Base-by-base conservation (phyloP, 768 basidiomycete genomes). In the Lactarius pseudohatsudake region DNA sequence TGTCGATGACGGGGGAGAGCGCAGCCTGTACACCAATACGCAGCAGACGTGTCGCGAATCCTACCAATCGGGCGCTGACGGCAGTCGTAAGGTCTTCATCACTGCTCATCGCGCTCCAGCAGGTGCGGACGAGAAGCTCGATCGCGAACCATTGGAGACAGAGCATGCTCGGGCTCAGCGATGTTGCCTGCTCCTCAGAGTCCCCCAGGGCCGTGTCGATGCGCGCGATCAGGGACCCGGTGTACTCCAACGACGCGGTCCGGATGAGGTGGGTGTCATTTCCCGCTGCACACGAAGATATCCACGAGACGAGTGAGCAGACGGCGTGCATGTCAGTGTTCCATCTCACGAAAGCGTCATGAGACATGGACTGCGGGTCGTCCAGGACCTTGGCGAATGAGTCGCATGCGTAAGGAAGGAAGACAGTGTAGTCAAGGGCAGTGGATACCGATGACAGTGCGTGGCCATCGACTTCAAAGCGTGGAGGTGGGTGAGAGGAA, bases 11-110 rank as follows among this genome's bases (percentile, higher is more conserved):
- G 0, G 77, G 73, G 11, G 75, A 68, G 67, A 86, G 77, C 0
- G 81, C 78, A 8, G 77, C 72, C 41, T 83, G 79, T 56, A 90
- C 72, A 26, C 86, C 88, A 59, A 81, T 77, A 22, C 76, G 77
- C 59, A 90, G 73, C 4, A 96, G 81, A 28, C 81, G 75, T 16
- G 26, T 56, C 18, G 57, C 53, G 30, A 71, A 34, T n/a, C 57
- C 62, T 16, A 50, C 20, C 1, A 64, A 15, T 6, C 67, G 67
- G 7, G 61, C 50, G 15, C 28, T 61, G 40, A 70, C 20, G 3
- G 65, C 61, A 36, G 38, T 58, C 4, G 36, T 22, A 18, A 61
- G 40, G 38, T 69, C 68, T 30, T 63, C 22, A 16, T 69, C 67
- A 16, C 26, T 57, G 58, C 26, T 22, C 8, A 28, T 16, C 6